Conservation (phyloP, 108 stramenopile genomes). For the Skeletonema costatum region DNA sequence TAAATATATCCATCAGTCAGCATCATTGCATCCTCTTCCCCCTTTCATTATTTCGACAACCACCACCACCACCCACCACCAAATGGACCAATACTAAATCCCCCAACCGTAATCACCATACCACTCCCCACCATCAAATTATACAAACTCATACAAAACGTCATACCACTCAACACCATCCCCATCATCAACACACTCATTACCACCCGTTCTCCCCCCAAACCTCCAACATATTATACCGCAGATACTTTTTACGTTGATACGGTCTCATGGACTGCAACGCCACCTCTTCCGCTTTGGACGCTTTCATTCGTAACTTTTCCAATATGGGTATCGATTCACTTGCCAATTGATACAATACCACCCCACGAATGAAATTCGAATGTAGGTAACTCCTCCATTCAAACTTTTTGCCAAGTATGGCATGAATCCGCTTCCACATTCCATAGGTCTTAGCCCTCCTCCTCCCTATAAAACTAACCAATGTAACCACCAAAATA, state of each 20-base stretch:
- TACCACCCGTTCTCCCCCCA: slow-evolving; percentile 22
- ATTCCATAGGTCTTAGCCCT: not conserved
- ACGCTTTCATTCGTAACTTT: slow-evolving; percentile 17
- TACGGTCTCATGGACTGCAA: slow-evolving; percentile 38
- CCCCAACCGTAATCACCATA: no score
- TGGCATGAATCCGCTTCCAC: slow-evolving; percentile 13
- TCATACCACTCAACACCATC: slow-evolving; percentile 23
- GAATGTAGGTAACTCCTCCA: slow-evolving; percentile 10
- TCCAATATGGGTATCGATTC: slow-evolving; percentile 2
- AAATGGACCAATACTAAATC: not conserved
- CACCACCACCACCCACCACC: not conserved
- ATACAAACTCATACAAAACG: slow-evolving; percentile 23
- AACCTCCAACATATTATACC: not conserved
- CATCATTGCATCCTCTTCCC: not conserved
- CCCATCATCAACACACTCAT: slow-evolving; percentile 13
- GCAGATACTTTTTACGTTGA: slow-evolving; percentile 28
- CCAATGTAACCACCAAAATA: not conserved
- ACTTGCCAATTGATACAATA: slow-evolving; percentile 9
- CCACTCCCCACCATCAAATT: not conserved
- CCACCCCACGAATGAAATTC: slow-evolving; percentile 1
- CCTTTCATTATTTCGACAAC: no score
- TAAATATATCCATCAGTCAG: slow-evolving; percentile 35
- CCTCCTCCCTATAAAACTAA: not conserved
- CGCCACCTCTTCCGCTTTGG: slow-evolving; percentile 38
- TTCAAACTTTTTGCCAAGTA: slow-evolving; percentile 29